These are phyloP conservation scores for Leishmania lainsoni DNA, from an alignment of 208 protist species.

Conservation along the genomic window DNA sequence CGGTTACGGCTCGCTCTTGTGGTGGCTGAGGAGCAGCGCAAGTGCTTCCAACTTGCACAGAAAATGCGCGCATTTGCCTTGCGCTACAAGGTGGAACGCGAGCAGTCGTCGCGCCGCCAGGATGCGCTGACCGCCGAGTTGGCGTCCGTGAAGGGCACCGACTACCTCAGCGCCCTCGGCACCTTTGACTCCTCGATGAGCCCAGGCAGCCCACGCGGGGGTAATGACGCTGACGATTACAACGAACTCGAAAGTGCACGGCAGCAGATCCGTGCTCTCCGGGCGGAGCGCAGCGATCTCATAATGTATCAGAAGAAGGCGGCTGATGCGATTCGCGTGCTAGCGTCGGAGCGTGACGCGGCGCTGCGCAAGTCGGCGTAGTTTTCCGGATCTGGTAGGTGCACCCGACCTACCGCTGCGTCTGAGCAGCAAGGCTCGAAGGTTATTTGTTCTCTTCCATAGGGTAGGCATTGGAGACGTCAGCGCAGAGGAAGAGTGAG, in stretches of 20 bases:
- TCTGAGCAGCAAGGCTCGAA: neutral
- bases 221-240: conserved; percentile 1
- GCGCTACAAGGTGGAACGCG: conserved; percentile 59
- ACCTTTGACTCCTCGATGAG: conserved; percentile 7
- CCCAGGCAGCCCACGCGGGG: conserved; percentile 20
- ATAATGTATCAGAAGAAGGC: conserved; percentile 79
- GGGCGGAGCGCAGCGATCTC: conserved; percentile 63
- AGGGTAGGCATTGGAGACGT: neutral
- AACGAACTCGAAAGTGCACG: conserved; percentile 37
- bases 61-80: conserved; percentile 58
- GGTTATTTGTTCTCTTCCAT: neutral
- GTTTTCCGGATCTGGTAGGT: neutral
- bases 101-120: conserved; percentile 37
- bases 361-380: conserved; percentile 19
- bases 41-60: conserved; percentile 69
- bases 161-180: conserved; percentile 71
- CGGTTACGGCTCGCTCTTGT: conserved; percentile 62
- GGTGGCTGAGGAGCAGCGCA: conserved; percentile 72
- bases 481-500: neutral
- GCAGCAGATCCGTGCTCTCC: conserved; percentile 46
- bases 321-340: conserved; percentile 73
- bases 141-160: conserved; percentile 65
- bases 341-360: conserved; percentile 65
- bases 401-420: neutral
- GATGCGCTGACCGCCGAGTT: conserved; percentile 68